These are phyloP conservation scores for Ophiostoma sp. DNA, from an alignment of 2,329 filamentous ascomycete genomes.

Conservation along the genomic window DNA sequence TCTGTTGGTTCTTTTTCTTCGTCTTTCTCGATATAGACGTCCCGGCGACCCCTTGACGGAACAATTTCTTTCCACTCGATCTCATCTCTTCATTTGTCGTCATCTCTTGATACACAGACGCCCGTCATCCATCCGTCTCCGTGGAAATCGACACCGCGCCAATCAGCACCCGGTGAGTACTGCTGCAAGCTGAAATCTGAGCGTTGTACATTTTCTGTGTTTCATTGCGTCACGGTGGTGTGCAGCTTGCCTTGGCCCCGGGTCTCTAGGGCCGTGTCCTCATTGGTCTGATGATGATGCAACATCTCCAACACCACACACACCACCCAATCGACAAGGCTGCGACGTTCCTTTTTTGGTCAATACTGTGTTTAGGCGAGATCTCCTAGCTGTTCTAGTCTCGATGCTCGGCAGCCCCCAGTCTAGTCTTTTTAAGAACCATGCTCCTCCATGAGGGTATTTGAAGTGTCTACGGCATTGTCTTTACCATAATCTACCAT, in stretches of 20 bases:
- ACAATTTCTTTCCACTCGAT: neutral
- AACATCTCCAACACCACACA: neutral
- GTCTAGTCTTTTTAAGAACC: too few species aligned
- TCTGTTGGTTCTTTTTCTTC: neutral
- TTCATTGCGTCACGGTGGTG: slow-evolving; percentile 2
- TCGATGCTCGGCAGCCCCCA: neutral
- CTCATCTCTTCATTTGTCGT: neutral
- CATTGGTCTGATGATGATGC: neutral
- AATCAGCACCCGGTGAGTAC: slow-evolving; percentile 10
- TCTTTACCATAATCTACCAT: neutral
- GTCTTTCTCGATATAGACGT: neutral
- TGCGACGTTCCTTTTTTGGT: neutral
- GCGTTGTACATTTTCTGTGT: neutral
- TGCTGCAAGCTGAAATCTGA: neutral
- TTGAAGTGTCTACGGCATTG: neutral
- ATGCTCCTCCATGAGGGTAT: neutral
- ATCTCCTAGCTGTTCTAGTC: neutral
- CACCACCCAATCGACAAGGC: slow-evolving; percentile 3
- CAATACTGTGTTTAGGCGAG: neutral
- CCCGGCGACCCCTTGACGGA: neutral
- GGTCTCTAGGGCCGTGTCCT: neutral
- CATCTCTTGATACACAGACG: slow-evolving; percentile 4
- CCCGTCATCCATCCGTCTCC: neutral
- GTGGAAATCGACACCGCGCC: neutral
- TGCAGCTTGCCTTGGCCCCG: neutral